phyloP scores from a whole-genome alignment of 805 yeast genomes.

The Clavispora asparagi region DNA sequence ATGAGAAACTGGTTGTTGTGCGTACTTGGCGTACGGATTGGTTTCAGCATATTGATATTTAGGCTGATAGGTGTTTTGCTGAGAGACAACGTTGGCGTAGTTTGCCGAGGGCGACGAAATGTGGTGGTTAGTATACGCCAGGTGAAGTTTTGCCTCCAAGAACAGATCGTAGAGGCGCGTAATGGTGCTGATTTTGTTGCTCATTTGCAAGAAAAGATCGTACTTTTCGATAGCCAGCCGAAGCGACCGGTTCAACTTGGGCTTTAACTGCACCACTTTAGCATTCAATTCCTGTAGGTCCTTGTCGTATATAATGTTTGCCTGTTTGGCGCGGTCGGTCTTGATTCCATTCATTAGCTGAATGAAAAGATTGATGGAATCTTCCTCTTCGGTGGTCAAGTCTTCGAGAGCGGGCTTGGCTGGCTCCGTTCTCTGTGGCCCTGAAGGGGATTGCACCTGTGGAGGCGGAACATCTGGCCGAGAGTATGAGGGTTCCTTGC shows the following conservation, averaged over 20 bases:
- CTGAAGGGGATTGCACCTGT: background rate
- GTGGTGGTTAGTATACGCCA: conserved; percentile 32
- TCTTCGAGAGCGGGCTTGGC: conserved; percentile 19
- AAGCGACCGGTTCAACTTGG: conserved; percentile 61
- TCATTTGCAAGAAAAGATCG: conserved; percentile 65
- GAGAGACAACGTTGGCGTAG: background rate
- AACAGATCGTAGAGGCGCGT: conserved; percentile 71
- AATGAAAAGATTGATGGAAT: conserved; percentile 61
- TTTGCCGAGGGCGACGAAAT: conserved; percentile 1
- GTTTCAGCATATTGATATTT: background rate
- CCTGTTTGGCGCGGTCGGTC: conserved; percentile 40
- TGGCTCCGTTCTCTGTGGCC: background rate
- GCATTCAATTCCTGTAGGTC: conserved; percentile 54
- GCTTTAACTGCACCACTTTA: conserved; percentile 56
- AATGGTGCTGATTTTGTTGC: conserved; percentile 71
- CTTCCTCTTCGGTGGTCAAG: conserved; percentile 61
- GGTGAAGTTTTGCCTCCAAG: conserved; percentile 47
- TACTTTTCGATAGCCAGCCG: conserved; percentile 55
- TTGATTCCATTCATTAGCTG: conserved; percentile 54
- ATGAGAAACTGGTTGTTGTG: background rate
- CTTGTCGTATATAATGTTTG: conserved; percentile 38
- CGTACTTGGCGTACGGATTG: background rate
- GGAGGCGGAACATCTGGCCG: background rate
- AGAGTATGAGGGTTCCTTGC: conserved; percentile 14
- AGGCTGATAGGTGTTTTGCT: background rate